Percentiles rank a stretch among this genome's conserved stretches.
phyloP scores from a whole-genome alignment of 1,284 basidiomycete genomes.

The Ceratobasidium sp. region DNA sequence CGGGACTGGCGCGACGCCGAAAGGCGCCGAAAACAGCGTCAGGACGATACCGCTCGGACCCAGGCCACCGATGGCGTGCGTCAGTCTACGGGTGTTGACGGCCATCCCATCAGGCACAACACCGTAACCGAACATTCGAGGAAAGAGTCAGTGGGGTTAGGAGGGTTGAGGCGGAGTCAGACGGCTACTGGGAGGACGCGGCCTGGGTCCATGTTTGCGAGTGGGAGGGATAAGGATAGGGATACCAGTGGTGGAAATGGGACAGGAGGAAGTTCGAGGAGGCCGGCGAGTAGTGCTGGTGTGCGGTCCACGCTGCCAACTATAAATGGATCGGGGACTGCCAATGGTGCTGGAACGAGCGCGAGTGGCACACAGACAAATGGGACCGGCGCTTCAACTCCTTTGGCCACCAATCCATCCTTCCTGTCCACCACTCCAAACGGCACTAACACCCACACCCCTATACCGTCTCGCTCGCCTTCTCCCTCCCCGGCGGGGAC shows the following conservation, averaged over 20 bases:
- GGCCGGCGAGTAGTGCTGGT: constrained; percentile 4
- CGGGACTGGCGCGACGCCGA: constrained; percentile 45
- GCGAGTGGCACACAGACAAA: constrained; percentile 65
- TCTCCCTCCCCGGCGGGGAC: not conserved
- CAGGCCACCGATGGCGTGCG: too few relatives aligned
- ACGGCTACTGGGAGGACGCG: constrained; percentile 43
- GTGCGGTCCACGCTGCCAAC: too few relatives aligned
- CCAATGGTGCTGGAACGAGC: constrained; percentile 66
- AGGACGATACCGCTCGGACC: constrained; percentile 10
- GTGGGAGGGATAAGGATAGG: constrained; percentile 2
- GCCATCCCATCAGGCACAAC: constrained; percentile 6
- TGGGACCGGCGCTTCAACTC: not conserved
- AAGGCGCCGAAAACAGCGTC: constrained; percentile 37
- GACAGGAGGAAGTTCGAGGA: not conserved
- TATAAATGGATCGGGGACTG: not conserved
- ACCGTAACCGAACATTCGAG: constrained; percentile 58
- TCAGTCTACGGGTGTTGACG: not conserved
- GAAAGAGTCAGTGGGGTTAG: constrained; percentile 49
- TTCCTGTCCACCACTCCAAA: not conserved
- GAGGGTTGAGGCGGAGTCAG: constrained; percentile 45
- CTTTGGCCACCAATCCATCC: not conserved
- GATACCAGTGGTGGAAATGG: not conserved
- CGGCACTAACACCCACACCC: not conserved
- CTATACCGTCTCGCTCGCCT: not conserved
- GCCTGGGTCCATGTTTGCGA: constrained; percentile 31